Evolutionary conservation across 768 basidiomycete species (phyloP).

Genomic region (Trametes cubensis): DNA sequence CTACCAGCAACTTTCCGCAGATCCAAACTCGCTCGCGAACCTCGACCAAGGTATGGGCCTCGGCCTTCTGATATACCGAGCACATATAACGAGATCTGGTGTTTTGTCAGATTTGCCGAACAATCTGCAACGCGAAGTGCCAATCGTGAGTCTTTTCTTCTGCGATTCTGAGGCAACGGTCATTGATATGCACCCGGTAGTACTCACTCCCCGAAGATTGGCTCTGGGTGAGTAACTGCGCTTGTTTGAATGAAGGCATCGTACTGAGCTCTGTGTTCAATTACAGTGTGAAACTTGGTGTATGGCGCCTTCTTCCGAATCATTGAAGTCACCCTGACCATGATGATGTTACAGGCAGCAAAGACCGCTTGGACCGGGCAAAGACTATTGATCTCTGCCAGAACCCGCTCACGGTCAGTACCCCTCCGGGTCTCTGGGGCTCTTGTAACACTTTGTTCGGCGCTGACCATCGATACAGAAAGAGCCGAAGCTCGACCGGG

Average conservation of each 20-base stretch:
- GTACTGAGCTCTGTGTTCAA: not conserved
- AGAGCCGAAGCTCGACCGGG: constrained; percentile 93
- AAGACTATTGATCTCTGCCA: constrained; percentile 97
- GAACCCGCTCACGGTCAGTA: constrained; percentile 86
- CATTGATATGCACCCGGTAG: constrained; percentile 41
- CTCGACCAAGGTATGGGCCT: constrained; percentile 77
- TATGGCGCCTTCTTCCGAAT: constrained; percentile 39
- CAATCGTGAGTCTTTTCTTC: constrained; percentile 67
- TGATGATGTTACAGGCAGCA: constrained; percentile 57
- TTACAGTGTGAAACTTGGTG: constrained; percentile 97
- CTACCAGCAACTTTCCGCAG: constrained; percentile 92
- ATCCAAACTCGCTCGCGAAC: constrained; percentile 92
- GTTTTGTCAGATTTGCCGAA: constrained; percentile 81
- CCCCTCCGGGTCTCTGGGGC: too few species aligned
- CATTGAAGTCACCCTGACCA: not conserved
- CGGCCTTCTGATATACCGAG: not conserved
- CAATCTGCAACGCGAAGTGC: constrained; percentile 88
- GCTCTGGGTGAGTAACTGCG: constrained; percentile 76
- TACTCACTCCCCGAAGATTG: constrained; percentile 90
- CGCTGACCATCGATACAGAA: constrained; percentile 55
- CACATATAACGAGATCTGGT: not conserved
- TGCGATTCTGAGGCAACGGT: not conserved
- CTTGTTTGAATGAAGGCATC: not conserved
- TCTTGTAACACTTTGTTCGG: not conserved
- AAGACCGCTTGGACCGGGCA: constrained; percentile 75